A percentile compares a stretch with the other conserved stretches of the same genome.
Evolutionary conservation across 305 asterid species (phyloP).

Genomic region (Solanum hybrid): DNA sequence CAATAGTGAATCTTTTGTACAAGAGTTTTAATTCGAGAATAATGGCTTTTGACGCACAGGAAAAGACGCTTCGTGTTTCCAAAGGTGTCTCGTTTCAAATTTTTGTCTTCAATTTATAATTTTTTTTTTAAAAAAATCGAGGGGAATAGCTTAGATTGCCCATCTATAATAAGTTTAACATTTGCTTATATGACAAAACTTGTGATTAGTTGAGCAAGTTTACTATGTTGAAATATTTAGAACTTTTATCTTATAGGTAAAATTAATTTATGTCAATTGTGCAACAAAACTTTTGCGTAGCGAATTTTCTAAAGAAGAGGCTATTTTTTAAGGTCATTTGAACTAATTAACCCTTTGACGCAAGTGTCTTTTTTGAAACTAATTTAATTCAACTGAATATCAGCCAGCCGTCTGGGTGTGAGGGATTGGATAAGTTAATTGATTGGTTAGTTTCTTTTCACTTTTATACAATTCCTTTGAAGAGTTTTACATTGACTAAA

Average conservation of each 20-base stretch:
- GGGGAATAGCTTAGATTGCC: background rate
- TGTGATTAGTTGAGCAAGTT: background rate
- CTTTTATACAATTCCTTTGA: background rate
- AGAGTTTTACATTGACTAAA: background rate
- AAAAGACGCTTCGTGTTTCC: background rate
- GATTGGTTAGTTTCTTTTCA: background rate
- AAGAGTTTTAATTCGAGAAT: background rate
- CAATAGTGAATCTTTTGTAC: background rate
- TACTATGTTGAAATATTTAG: background rate
- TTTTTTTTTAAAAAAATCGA: background rate
- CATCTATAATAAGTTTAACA: background rate
- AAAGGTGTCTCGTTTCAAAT: background rate
- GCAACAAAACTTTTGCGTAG: background rate
- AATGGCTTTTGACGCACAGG: background rate
- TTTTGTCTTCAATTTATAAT: background rate
- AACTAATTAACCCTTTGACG: background rate
- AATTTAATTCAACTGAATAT: background rate
- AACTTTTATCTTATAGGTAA: background rate
- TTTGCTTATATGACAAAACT: background rate
- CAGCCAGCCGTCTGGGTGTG: background rate
- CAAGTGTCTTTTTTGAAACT: background rate
- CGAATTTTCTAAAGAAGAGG: background rate
- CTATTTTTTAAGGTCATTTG: background rate
- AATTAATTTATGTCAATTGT: background rate
- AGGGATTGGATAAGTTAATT: background rate